Conservation (phyloP, 1,284 basidiomycete species). For the Ceratobasidium sp. region DNA sequence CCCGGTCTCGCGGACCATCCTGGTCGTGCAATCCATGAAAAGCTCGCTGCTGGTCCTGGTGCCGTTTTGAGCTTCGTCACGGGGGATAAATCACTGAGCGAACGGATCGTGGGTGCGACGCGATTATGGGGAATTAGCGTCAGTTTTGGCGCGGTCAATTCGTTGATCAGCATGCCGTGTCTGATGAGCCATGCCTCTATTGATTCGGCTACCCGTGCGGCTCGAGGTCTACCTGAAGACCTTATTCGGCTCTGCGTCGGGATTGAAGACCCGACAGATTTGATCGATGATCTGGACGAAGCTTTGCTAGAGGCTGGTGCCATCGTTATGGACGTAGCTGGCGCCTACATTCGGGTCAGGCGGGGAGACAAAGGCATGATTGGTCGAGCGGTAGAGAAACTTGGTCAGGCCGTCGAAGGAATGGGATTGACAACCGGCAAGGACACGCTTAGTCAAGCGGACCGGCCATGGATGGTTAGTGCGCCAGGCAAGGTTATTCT, state of each 20-base stretch:
- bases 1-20: constrained; percentile 91
- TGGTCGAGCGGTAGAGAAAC: constrained; percentile 76
- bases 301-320: constrained; percentile 94
- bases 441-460: constrained; percentile 48
- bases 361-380: constrained; percentile 62
- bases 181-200: constrained; percentile 99
- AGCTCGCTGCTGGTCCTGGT: constrained; percentile 90
- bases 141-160: constrained; percentile 98
- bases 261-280: constrained; percentile 94
- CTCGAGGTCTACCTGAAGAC: constrained; percentile 95
- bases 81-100: constrained; percentile 90
- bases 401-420: constrained; percentile 61
- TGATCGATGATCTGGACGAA: constrained; percentile 95
- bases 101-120: constrained; percentile 93
- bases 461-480: constrained; percentile 79
- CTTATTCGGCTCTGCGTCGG: constrained; percentile 98
- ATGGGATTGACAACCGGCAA: constrained; percentile 54
- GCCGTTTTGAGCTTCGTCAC: constrained; percentile 97
- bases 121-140: constrained; percentile 98
- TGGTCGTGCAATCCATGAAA: constrained; percentile 87
- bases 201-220: constrained; percentile 91
- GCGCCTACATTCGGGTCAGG: constrained; percentile 45
- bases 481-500: constrained; percentile 98
- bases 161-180: constrained; percentile 99
- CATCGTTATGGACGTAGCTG: constrained; percentile 62